Evolutionary conservation across 257 asterid genomes (phyloP), one percentile per base, ranked within the genome.

Genomic region (Anisodus acutangulus): DNA sequence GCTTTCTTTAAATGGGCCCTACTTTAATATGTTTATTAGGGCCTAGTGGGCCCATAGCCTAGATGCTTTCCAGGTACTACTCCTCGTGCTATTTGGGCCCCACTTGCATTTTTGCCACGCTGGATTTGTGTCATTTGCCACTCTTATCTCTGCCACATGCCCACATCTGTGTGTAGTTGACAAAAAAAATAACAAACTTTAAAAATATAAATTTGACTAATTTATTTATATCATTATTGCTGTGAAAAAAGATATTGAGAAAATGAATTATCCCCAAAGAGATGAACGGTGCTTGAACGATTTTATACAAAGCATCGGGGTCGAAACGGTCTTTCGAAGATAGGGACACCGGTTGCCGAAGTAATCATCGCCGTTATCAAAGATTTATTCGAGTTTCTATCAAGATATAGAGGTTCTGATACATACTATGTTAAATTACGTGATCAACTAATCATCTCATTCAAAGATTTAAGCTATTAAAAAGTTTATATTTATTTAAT

Each of bases 41-140:
- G 41, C 19, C 9, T n/a, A 2, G 39, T 66, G 79, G 84, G 79
- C 7, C 67, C 84, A 53, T 0, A 45, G 2, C 16, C 62, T 39
- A 47, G 66, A 66, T 82, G 79, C 79, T 82, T 82, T 82, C 84
- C 84, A 82, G 84, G 79, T 82, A 82, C 39, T 57, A 67, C 84
- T 17, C 9, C 51, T 82, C 84, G 66, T 70, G 66, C 57, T 51
- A 13, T 15, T 10, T 22, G 67, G 84, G 84, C 4, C 84, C 84
- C 67, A 49, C 5, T 51, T 4, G 9, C 39, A 67, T 9, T 82
- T 26, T 66, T 67, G 84, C 84, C 84, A 67, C 84, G 84, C 71
- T 82, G 84, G 79, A 82, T 51, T 82, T 80, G 47, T 57, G 84
- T 63, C 78, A 63, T 60, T 49, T 37, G 84, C 49, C 74, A 5